Evolutionary conservation across 179 eudicot genomes (phyloP), one percentile per base, ranked within the genome.

Genomic region (Silene vulgaris): DNA sequence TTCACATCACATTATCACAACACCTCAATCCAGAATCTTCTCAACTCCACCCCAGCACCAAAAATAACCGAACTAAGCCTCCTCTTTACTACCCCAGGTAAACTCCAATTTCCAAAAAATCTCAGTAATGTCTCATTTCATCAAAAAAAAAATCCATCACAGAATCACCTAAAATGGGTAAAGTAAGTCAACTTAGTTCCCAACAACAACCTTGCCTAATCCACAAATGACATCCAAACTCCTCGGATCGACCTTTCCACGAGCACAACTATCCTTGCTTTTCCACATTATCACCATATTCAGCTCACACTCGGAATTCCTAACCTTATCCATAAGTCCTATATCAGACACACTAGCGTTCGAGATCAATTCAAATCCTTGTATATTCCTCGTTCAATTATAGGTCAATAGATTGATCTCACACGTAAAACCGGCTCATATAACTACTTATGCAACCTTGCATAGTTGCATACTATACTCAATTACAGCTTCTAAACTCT

Each of bases 191-290:
- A 23, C 26, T 23, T 1, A 23, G 26, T 23, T 23, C 26, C 26
- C 26, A 23, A 23, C 26, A 23, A 23, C 26, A 23, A 0, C 26
- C 26, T 23, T 23, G 26, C 26, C 26, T 23, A 23, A 3, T 28
- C 45, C 17, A 16, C n/a, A 6, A 65, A 4, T 40, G 14, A 35
- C 19, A n/a, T 17, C 23, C 12, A 67, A 21, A 37, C 50, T 37
- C 71, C 69, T 65, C 8, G 20, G 9, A 16, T 65, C 69, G 5
- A 65, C 30, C 43, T 29, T 65, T 65, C 14, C 69, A 65, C 43
- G 1, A 29, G 2, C 20, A 65, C 43, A 7, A 29, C 13, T 65
- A 12, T 32, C 43, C 17, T 2, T 13, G n/a, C 8, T 30, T 65
- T 3, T 14, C 20, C 14, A 29, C 8, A 29, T 65, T 16, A 13